phyloP scores from a whole-genome alignment of 257 asterid species.

The Nemophila menziesii region DNA sequence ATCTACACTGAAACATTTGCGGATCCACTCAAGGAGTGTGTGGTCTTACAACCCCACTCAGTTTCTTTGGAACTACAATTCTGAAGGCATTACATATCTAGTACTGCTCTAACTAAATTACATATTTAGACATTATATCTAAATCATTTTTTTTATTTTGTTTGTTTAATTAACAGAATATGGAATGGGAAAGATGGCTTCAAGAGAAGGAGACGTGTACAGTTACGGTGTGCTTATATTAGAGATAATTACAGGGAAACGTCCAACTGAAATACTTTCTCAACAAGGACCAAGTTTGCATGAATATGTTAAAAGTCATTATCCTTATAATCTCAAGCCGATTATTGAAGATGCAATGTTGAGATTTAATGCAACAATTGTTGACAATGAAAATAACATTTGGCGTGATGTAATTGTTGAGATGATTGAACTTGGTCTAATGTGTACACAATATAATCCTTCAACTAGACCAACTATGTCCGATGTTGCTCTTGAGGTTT shows the following conservation, averaged over 20 bases:
- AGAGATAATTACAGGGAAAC: slow-evolving; percentile 60
- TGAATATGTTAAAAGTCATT: slow-evolving; percentile 61
- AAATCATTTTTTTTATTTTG: neutral
- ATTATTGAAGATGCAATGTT: slow-evolving; percentile 36
- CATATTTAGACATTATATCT: too few relatives aligned
- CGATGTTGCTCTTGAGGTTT: slow-evolving; percentile 55
- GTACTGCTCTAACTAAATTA: too few relatives aligned
- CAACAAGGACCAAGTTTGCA: slow-evolving; percentile 61
- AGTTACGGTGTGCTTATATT: slow-evolving; percentile 57
- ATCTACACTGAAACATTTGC: too few relatives aligned
- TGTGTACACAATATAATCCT: slow-evolving; percentile 62
- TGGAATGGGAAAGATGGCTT: slow-evolving; percentile 78
- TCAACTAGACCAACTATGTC: slow-evolving; percentile 59
- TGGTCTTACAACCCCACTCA: too few relatives aligned
- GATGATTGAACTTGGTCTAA: slow-evolving; percentile 51
- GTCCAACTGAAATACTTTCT: slow-evolving; percentile 54
- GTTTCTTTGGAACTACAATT: too few relatives aligned
- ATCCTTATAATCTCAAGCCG: slow-evolving; percentile 44
- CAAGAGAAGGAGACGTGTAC: slow-evolving; percentile 69
- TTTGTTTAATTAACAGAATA: slow-evolving; percentile 29
- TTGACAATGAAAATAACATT: slow-evolving; percentile 11
- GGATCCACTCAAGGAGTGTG: too few relatives aligned
- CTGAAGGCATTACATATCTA: too few relatives aligned
- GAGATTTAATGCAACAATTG: slow-evolving; percentile 14
- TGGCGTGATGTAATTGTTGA: slow-evolving; percentile 43